A percentile compares a stretch with the other conserved stretches of the same genome.
These are phyloP conservation scores for Lasiodiplodia gonubiensis DNA, from an alignment of 2,329 filamentous ascomycete species.

Conservation along the genomic window DNA sequence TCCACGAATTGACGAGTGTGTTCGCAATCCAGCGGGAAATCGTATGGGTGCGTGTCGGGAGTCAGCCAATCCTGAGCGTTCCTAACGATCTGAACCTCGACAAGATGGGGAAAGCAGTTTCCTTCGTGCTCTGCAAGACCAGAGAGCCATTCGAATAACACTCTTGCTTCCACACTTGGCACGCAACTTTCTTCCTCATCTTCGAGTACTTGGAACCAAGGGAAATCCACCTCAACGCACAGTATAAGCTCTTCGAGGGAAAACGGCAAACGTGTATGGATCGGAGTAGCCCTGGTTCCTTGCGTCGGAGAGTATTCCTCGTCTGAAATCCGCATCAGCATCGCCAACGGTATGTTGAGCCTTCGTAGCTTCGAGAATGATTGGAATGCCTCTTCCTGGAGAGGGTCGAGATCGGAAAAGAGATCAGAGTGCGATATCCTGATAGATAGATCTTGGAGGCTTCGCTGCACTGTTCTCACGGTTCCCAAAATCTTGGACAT, in stretches of 20 bases:
- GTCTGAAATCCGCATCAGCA: neutral
- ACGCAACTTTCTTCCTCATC: neutral
- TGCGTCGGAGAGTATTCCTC: neutral
- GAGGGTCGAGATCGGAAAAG: neutral
- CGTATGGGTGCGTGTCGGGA: too few relatives aligned
- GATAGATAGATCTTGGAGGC: neutral
- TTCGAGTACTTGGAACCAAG: neutral
- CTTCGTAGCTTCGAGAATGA: neutral
- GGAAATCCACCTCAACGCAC: neutral
- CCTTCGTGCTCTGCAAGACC: neutral
- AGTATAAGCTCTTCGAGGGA: neutral
- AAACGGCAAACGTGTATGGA: neutral
- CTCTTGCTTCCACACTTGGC: neutral
- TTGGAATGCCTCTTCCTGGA: slow-evolving; percentile 1
- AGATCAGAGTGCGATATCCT: neutral
- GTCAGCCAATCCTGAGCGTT: too few relatives aligned
- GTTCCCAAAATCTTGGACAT: neutral
- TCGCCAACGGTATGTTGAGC: neutral
- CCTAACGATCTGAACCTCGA: neutral
- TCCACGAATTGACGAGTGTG: neutral
- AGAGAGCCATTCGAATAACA: neutral
- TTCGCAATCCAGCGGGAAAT: neutral
- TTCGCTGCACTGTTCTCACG: neutral
- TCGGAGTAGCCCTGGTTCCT: neutral
- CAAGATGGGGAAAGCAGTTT: neutral